phyloP scores from a whole-genome alignment of 768 basidiomycete genomes.

The Crepidotus variabilis region DNA sequence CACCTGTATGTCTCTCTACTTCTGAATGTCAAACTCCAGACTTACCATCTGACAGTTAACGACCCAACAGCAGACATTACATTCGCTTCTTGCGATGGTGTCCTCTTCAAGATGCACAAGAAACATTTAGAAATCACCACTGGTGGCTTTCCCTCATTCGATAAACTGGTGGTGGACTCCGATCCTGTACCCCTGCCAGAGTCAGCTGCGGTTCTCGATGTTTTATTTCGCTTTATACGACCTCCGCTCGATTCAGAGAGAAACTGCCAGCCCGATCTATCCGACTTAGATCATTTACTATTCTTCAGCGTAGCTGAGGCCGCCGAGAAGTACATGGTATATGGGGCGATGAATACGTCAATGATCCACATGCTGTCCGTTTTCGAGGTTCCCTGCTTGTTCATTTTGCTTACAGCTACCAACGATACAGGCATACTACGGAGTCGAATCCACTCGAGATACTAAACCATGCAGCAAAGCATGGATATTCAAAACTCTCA shows the following conservation, averaged over 20 bases:
- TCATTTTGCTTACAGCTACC: neutral
- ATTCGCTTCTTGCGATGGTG: constrained; percentile 4
- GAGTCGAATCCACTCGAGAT: constrained; percentile 3
- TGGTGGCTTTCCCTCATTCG: constrained; percentile 1
- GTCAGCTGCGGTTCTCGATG: neutral
- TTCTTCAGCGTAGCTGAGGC: constrained; percentile 17
- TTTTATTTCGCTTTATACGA: constrained; percentile 9
- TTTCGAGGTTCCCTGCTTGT: neutral
- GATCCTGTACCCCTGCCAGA: constrained; percentile 1
- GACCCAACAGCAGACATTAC: neutral
- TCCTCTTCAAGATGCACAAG: constrained; percentile 1
- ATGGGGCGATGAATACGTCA: constrained; percentile 19
- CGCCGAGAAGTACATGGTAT: constrained; percentile 21
- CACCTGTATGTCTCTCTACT: too few species aligned
- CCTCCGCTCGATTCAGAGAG: neutral
- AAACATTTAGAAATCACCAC: neutral
- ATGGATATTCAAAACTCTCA: constrained; percentile 7
- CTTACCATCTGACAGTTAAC: neutral
- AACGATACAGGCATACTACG: neutral
- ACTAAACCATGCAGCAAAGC: constrained; percentile 4
- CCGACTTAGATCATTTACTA: neutral
- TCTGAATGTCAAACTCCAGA: too few species aligned
- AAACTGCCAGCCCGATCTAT: constrained; percentile 5
- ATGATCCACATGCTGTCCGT: constrained; percentile 15
- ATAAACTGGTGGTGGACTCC: neutral